Base-by-base conservation (phyloP, 768 basidiomycete genomes). In the Gelatoporia subvermispora region DNA sequence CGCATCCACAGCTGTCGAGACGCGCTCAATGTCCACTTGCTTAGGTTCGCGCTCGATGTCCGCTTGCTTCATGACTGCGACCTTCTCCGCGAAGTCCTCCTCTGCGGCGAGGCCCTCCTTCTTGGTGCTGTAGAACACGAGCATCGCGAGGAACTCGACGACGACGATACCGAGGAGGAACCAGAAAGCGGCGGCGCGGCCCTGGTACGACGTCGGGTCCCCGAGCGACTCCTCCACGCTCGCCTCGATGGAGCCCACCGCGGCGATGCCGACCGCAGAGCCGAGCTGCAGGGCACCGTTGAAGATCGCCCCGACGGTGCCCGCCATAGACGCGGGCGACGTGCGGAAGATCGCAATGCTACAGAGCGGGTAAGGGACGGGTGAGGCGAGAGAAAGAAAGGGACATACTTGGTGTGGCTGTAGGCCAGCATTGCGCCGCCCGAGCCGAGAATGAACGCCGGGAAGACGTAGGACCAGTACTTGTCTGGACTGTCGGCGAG, bases 271-370 rank as follows among this genome's bases (percentile, higher is more conserved):
- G 18, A 76, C 64, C 5, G 80, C 79, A 9, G 70, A 70, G 28
- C 78, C 77, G 49, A 77, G 64, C 58, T 82, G 76, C 1, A 79
- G 69, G 10, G 75, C 74, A 20, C 72, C 69, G 48, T 77, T 78
- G 66, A 78, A 78, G 35, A 82, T 73, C 15, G 79, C 80, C 17
- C 76, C 76, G 15, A 79, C 70, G 4, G 73, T 75, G 35, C 80
- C 79, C 3, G 77, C 69, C 57, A 76, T 72, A n/a, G 67, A 65
- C 8, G 73, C 49, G 4, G 78, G 78, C 4, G 70, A 71, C 34
- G 69, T 69, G 49, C 67, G 70, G 61, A 81, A 72, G 35, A 80
- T 68, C 13, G 76, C 75, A 40, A 81, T 74, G 54, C 75, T 79
- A 46, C 16, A 45, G 20, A n/a, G 25, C 38, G 23, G 2, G 36